Percentiles rank a stretch among this genome's conserved stretches.
Evolutionary conservation across 371 early-diverging fungal species (phyloP).

Genomic region (Zancudomyces culisetae): DNA sequence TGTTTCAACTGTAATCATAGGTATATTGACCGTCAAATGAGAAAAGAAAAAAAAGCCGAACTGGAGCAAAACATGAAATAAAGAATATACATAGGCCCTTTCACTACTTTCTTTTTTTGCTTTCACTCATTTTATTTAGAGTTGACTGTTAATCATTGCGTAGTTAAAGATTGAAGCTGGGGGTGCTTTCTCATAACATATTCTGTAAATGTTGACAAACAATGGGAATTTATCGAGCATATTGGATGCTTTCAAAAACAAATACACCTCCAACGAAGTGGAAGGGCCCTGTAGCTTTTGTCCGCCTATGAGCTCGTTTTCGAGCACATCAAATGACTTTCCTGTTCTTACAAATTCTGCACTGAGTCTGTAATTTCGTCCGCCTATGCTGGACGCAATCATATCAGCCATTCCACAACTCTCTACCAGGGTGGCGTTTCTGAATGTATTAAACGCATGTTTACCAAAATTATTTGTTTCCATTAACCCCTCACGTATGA

Average conservation of each 20-base stretch:
- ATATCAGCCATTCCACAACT: constrained; percentile 88
- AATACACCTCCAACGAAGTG: constrained; percentile 75
- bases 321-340: constrained; percentile 76
- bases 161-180: constrained; percentile 27
- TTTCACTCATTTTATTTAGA: too few relatives aligned
- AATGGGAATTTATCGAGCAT: constrained; percentile 63
- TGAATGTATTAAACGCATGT: constrained; percentile 37
- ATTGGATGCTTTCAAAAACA: constrained; percentile 44
- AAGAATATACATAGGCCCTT: not conserved
- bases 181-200: constrained; percentile 53
- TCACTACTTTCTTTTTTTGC: too few relatives aligned
- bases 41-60: not conserved
- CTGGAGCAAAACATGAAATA: not conserved
- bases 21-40: not conserved
- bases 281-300: constrained; percentile 96
- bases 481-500: constrained; percentile 86
- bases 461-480: constrained; percentile 92
- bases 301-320: constrained; percentile 79
- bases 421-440: constrained; percentile 85
- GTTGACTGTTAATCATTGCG: not conserved
- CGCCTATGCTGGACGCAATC: constrained; percentile 91
- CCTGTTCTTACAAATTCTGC: constrained; percentile 78
- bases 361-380: constrained; percentile 88
- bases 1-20: not conserved
- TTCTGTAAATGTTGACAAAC: constrained; percentile 69